Conservation (phyloP, 1,284 basidiomycete genomes). For the Butyriboletus pseudospeciosus region DNA sequence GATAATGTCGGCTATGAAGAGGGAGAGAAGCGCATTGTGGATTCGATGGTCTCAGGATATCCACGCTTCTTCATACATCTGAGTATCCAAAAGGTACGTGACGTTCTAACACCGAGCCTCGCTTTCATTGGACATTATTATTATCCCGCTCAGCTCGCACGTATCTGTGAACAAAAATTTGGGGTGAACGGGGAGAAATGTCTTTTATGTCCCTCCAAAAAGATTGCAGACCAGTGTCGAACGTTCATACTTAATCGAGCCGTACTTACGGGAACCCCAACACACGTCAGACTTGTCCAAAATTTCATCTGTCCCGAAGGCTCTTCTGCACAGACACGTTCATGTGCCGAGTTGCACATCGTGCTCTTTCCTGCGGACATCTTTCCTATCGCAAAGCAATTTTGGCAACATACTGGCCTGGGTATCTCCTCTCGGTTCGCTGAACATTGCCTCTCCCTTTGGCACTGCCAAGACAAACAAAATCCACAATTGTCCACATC, state of each 20-base stretch:
- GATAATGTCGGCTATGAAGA: conserved; percentile 96
- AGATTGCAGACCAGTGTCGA: conserved; percentile 69
- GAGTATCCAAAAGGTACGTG: conserved; percentile 81
- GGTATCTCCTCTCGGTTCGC: conserved; percentile 88
- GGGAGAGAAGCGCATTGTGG: conserved; percentile 78
- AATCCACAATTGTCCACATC: conserved; percentile 14
- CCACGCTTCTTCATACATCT: conserved; percentile 95
- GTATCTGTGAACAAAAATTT: conserved; percentile 75
- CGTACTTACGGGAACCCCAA: conserved; percentile 35
- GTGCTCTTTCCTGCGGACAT: conserved; percentile 71
- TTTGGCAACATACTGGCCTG: conserved; percentile 94
- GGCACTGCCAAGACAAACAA: conserved; percentile 37
- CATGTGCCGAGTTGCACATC: conserved; percentile 66
- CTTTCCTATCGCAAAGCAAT: conserved; percentile 77
- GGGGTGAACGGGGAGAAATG: conserved; percentile 66
- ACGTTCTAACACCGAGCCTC: not conserved
- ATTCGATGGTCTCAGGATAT: conserved; percentile 90
- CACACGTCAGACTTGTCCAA: conserved; percentile 65
- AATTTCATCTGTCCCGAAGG: conserved; percentile 68
- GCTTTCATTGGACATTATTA: conserved; percentile 4
- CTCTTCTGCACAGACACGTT: conserved; percentile 26
- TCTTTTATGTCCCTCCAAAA: conserved; percentile 74
- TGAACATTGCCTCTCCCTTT: conserved; percentile 72
- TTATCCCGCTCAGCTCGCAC: conserved; percentile 57
- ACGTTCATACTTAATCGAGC: conserved; percentile 65